These are phyloP conservation scores for Tylopilus sp. DNA, from an alignment of 1,284 basidiomycete species.

Conservation along the genomic window DNA sequence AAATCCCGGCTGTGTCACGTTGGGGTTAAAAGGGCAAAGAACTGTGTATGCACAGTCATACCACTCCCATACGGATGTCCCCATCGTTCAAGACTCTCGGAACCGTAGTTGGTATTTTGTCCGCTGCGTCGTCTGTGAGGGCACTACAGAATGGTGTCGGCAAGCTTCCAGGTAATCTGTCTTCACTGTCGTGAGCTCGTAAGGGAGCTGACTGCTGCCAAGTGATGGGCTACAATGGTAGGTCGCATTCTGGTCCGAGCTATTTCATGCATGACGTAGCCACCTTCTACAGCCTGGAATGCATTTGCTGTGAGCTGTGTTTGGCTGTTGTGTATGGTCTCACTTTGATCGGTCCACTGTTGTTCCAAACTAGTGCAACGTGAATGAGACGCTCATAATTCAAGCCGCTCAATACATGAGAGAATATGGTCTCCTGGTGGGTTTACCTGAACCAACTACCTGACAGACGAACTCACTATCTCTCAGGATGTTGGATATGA, in stretches of 20 bases:
- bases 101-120: constrained; percentile 14
- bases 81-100: constrained; percentile 6
- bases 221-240: constrained; percentile 35
- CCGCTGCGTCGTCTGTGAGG: constrained; percentile 9
- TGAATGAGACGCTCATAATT: constrained; percentile 46
- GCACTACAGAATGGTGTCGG: constrained; percentile 33
- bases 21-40: constrained; percentile 9
- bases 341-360: not conserved
- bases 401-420: constrained; percentile 48
- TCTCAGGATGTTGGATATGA: constrained; percentile 50
- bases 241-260: not conserved
- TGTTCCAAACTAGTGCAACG: constrained; percentile 19
- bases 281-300: constrained; percentile 24
- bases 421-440: constrained; percentile 44
- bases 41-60: not conserved
- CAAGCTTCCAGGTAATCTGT: constrained; percentile 28
- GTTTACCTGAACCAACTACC: not conserved
- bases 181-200: not conserved
- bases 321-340: not conserved
- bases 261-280: constrained; percentile 1
- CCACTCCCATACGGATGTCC: constrained; percentile 13
- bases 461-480: not conserved
- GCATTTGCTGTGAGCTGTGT: constrained; percentile 21
- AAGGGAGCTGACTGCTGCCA: constrained; percentile 4
- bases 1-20: not conserved